Base-by-base conservation (phyloP, 148 eudicot genomes). In the Oxyria digyna region DNA sequence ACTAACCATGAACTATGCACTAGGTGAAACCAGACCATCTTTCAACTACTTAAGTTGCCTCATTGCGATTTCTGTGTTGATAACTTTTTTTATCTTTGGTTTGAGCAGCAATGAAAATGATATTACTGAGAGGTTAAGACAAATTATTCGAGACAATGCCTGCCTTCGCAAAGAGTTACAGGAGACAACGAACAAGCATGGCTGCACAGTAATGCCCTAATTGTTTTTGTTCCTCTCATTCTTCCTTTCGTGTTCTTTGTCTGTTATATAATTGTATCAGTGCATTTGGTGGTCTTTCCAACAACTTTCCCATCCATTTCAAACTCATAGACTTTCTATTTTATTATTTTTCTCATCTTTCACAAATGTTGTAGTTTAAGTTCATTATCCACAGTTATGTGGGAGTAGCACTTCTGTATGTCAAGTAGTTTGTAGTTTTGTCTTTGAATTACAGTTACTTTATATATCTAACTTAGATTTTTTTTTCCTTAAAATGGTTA, bases 41-140 rank as follows among this genome's bases (percentile, higher is more conserved):
- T 57, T 57, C 18, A 57, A 57, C 64, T 27, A 27, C 37, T 57
- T 27, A 12, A 27, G 3, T 57, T 8, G n/a, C 35, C 64, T 57
- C 65, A 31, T 31, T 2, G 11, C n/a, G 18, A 29, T 59, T 59
- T 59, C 37, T 27, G 31, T 59, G 17, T 27, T 59, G 37, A 29
- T n/a, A 0, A 4, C 8, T 54, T 54, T 27, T 29, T 59, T 12
- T 55, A 24, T 55, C 24, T 23, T 17, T 75, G 59, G 27, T 64
- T 31, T 32, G 75, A 80, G 78, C 93, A 94, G 99, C 79, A 91
- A 94, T 77, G 99, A 91, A 82, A 91, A 80, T 84, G 96, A 94
- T 74, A 80, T 79, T 27, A 85, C 99, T 4, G 89, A 85, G 80
- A 91, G 91, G 78, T 73, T 94, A 73, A 85, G 76, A 62, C 76